Base-by-base conservation (phyloP, 495 filamentous ascomycete genomes). In the Aspergillus diversus region DNA sequence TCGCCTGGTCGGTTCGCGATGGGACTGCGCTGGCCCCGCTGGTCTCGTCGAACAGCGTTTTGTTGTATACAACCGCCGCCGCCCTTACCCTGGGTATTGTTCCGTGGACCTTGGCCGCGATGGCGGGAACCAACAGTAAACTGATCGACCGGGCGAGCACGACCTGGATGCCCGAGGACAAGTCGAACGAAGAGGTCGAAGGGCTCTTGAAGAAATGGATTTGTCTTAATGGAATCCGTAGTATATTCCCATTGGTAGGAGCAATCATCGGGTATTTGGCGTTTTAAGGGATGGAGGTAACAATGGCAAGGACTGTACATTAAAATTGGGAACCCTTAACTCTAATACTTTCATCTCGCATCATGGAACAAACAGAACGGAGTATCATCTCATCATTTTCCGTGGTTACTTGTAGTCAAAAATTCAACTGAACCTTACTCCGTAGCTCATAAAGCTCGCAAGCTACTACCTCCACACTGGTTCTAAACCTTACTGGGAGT, bases 171-270 rank as follows among this genome's bases (percentile, higher is more conserved):
- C 69, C 64, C 13, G 63, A 64, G 5, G 63, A 66, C 33, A 31
- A 61, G 39, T 47, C 39, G 5, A 68, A 69, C 13, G 69, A 63
- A 17, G 71, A 74, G 16, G 70, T 71, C 4, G 58, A 67, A 55
- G 55, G 50, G 11, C 62, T 78, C 37, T 64, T 81, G 35, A 27
- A 51, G 27, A 67, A 34, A 33, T 83, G 80, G 80, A 71, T 58
- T 17, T 57, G 62, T 7, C 51, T 81, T 2, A 83, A 81, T 65
- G 62, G 49, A 2, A 61, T 73, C 27, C 64, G 80, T 21, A 64
- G 72, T 5, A 16, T 78, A 15, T 73, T 80, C 16, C 79, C 79
- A 1, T 42, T 81, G 6, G 59, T 69, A 7, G 79, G 72, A 4
- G 76, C 67, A 13, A 35, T 66, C n/a, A 58, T 77, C 3, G 73